Percentiles rank a stretch among this genome's conserved stretches.
These are phyloP conservation scores for Tuber melanosporum DNA, from an alignment of 495 filamentous ascomycete genomes.

Conservation along the genomic window DNA sequence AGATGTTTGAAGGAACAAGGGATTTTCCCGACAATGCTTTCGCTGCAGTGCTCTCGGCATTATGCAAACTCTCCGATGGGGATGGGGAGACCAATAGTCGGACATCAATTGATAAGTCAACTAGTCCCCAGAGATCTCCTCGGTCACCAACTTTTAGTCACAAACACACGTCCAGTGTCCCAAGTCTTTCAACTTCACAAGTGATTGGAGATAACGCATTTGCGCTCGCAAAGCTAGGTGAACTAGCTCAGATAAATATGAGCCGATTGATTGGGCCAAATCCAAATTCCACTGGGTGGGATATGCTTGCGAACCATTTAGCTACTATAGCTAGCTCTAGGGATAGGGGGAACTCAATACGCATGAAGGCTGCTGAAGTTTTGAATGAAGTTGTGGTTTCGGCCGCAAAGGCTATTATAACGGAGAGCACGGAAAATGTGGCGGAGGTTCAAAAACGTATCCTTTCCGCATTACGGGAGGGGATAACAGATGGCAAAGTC, in stretches of 20 bases:
- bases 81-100: slow-evolving; percentile 41
- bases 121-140: slow-evolving; percentile 42
- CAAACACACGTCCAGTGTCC: slow-evolving; percentile 57
- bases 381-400: slow-evolving; percentile 66
- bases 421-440: slow-evolving; percentile 49
- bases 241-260: slow-evolving; percentile 72
- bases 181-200: slow-evolving; percentile 49
- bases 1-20: slow-evolving; percentile 80
- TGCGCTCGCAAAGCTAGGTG: slow-evolving; percentile 72
- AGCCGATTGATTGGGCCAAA: slow-evolving; percentile 61
- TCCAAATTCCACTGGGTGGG: slow-evolving; percentile 65
- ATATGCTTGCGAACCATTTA: slow-evolving; percentile 60
- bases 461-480: slow-evolving; percentile 58
- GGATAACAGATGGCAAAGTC: slow-evolving; percentile 42
- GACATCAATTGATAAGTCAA: slow-evolving; percentile 28
- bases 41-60: slow-evolving; percentile 63
- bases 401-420: slow-evolving; percentile 51
- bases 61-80: slow-evolving; percentile 59
- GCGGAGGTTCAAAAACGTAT: slow-evolving; percentile 61
- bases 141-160: slow-evolving; percentile 46
- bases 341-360: slow-evolving; percentile 53
- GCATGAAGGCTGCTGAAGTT: slow-evolving; percentile 65
- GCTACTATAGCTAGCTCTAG: slow-evolving; percentile 57
- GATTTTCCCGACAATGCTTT: slow-evolving; percentile 82
- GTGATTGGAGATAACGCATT: slow-evolving; percentile 62